Base-by-base conservation (phyloP, 495 filamentous ascomycete species). In the Podospora sp. region DNA sequence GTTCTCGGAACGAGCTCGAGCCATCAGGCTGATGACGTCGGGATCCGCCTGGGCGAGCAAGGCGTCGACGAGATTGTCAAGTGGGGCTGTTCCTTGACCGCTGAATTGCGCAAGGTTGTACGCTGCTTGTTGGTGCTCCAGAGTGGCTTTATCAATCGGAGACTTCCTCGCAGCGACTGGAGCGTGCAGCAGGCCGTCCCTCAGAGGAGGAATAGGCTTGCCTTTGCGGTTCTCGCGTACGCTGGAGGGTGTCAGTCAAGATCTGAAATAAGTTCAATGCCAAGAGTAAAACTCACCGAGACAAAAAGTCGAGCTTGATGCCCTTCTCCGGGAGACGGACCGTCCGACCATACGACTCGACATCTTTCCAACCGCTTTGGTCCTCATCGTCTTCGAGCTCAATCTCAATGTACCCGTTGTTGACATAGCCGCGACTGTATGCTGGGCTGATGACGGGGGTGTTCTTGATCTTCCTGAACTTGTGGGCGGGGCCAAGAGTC, bases 331-430 rank as follows among this genome's bases (percentile, higher is more conserved):
- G 86, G 46, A 96, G 77, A 57, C 86, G 84, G 75, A 90, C 91
- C 35, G 89, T 80, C 14, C 87, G 82, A 24, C 88, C 90, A 36
- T 85, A 86, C 16, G 81, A 78, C 40, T 75, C 76, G 29, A 78
- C 56, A 36, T 78, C 71, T 35, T 72, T 74, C 82, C 81, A 83
- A 35, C 76, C 76, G 4, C 68, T 71, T 21, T 74, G 71, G 12
- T 75, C 68, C 3, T 78, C 79, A 57, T 88, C 85, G 49, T 86
- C 84, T 22, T 91, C 87, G 50, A 88, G 80, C 40, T 89, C 87
- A 24, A 96, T 80, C 57, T 97, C 93, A 70, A 96, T 90, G 69
- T 88, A 79, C 22, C 93, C 92, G 67, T 92, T 90, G 77, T 93
- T 94, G 64, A 77, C 81, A 67, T 88, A 80, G 58, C 89, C 92